A percentile compares a stretch with the other conserved stretches of the same genome.
These are phyloP conservation scores for Annona cherimola DNA, from an alignment of 164 flowering plant species.

Conservation along the genomic window DNA sequence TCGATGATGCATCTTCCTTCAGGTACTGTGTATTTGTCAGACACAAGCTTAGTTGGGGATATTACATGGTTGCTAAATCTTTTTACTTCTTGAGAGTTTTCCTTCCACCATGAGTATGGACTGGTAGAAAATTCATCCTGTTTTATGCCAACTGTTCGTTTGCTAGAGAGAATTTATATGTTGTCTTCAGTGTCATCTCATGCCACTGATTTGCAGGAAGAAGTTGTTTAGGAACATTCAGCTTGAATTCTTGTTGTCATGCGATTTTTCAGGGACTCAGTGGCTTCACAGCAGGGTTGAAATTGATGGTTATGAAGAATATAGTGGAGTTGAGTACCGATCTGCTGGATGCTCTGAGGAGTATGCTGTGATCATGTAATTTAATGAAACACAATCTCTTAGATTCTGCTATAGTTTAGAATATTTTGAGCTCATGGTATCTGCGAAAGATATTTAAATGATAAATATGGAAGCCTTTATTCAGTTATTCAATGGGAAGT, in stretches of 20 bases:
- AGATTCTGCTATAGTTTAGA: neutral
- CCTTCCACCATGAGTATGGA: neutral
- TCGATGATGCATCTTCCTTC: conserved; percentile 86
- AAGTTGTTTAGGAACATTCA: too few species aligned
- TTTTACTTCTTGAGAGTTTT: too few species aligned
- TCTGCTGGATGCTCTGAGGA: conserved; percentile 93
- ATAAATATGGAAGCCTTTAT: neutral
- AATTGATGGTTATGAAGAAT: conserved; percentile 84
- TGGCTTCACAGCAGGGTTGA: conserved; percentile 95
- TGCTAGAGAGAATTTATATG: too few species aligned
- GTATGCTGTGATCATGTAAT: conserved; percentile 68
- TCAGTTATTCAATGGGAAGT: neutral
- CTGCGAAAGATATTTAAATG: neutral
- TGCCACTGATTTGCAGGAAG: too few species aligned
- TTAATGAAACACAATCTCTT: conserved; percentile 3
- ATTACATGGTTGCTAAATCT: neutral
- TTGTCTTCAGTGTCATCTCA: too few species aligned
- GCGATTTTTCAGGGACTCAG: conserved; percentile 77
- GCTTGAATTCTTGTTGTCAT: too few species aligned
- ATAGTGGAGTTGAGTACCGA: conserved; percentile 73
- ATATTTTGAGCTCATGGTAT: neutral
- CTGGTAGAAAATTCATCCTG: too few species aligned
- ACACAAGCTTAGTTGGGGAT: neutral
- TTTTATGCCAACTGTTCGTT: too few species aligned
- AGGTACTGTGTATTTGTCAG: conserved; percentile 33